Conservation (phyloP, 2,329 filamentous ascomycete species). For the Nemania serpens region DNA sequence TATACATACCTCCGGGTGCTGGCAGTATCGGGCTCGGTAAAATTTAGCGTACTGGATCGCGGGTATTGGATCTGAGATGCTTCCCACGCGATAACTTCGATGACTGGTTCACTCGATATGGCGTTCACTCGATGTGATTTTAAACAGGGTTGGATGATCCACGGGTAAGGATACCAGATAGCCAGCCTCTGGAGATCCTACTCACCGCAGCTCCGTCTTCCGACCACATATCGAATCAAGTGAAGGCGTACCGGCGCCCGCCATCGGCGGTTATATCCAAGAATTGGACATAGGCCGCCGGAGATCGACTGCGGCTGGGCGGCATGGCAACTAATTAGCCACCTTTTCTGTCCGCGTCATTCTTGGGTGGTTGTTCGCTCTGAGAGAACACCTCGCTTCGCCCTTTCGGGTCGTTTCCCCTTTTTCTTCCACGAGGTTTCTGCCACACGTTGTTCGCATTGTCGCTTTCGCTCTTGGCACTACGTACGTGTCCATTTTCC, state of each 20-base stretch:
- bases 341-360: slow-evolving; percentile 66
- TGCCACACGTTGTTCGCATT: slow-evolving; percentile 56
- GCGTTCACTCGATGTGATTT: not conserved
- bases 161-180: not conserved
- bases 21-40: not conserved
- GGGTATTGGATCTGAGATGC: not conserved
- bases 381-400: slow-evolving; percentile 48
- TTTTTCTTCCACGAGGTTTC: slow-evolving; percentile 59
- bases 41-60: not conserved
- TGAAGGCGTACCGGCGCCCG: slow-evolving; percentile 9
- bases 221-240: slow-evolving; percentile 1
- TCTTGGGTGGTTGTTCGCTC: slow-evolving; percentile 60
- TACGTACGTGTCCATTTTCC: slow-evolving; percentile 59
- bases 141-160: not conserved
- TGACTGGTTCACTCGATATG: not conserved
- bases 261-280: slow-evolving; percentile 36
- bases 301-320: slow-evolving; percentile 14
- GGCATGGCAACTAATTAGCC: slow-evolving; percentile 50
- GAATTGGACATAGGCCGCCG: slow-evolving; percentile 27
- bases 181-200: not conserved
- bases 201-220: slow-evolving; percentile 11
- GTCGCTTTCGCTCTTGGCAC: slow-evolving; percentile 58
- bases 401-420: slow-evolving; percentile 54
- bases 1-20: not conserved
- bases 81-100: not conserved